These are phyloP conservation scores for Salix caprea DNA, from an alignment of 345 rosid genomes.

Conservation along the genomic window DNA sequence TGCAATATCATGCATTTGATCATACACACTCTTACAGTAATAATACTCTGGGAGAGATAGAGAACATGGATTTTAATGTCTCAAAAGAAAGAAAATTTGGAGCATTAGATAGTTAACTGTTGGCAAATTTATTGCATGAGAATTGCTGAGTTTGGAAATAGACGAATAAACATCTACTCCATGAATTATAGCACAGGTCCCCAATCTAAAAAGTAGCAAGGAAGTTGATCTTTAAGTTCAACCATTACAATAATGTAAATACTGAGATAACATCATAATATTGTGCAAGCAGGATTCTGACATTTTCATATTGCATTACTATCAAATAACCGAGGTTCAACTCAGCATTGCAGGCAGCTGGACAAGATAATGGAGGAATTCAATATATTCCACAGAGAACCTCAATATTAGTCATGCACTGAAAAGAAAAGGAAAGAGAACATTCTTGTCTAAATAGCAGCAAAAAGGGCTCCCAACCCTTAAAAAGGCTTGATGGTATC, in stretches of 20 bases:
- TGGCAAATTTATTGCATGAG: background rate
- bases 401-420: background rate
- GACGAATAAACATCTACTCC: too few relatives aligned
- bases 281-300: background rate
- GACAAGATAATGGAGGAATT: background rate
- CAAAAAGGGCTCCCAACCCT: background rate
- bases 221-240: background rate
- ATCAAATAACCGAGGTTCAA: background rate
- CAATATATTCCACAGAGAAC: background rate
- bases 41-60: background rate
- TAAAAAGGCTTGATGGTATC: background rate
- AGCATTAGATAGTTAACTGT: background rate
- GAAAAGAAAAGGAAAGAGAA: background rate
- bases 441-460: background rate
- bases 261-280: background rate
- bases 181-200: background rate
- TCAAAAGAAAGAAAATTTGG: background rate
- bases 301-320: background rate
- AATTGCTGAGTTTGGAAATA: background rate
- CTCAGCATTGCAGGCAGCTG: background rate
- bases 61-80: background rate
- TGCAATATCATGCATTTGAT: background rate
- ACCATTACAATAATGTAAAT: background rate
- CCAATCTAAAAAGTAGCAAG: background rate
- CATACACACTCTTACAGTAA: background rate